Conservation (phyloP, 805 yeast genomes). For the Starmerella potacharoeniae region DNA sequence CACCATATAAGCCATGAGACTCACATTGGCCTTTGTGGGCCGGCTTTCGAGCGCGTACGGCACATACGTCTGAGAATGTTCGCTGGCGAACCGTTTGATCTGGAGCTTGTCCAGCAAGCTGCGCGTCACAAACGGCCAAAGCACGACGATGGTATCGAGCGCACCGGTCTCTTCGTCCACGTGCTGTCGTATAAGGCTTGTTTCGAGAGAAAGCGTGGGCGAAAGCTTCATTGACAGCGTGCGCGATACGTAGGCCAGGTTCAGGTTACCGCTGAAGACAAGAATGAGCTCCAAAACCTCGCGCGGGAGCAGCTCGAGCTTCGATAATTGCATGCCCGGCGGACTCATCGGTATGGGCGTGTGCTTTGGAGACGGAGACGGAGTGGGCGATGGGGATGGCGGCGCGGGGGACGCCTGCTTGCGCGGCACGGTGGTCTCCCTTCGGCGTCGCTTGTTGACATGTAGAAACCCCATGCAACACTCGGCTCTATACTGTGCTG, state of each 20-base stretch:
- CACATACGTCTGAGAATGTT: slow-evolving; percentile 50
- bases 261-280: slow-evolving; percentile 30
- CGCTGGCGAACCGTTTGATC: neutral
- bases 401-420: neutral
- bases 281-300: slow-evolving; percentile 36
- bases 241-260: slow-evolving; percentile 31
- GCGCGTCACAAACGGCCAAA: slow-evolving; percentile 22
- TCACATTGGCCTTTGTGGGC: slow-evolving; percentile 6
- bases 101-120: slow-evolving; percentile 30
- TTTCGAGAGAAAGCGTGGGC: slow-evolving; percentile 24
- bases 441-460: slow-evolving; percentile 1
- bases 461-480: slow-evolving; percentile 4
- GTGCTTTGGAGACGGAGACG: neutral
- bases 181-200: slow-evolving; percentile 18
- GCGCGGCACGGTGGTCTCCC: neutral
- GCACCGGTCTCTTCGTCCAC: slow-evolving; percentile 11
- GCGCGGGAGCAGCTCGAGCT: slow-evolving; percentile 29
- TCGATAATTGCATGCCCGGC: neutral
- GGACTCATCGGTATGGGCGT: neutral
- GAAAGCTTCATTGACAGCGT: slow-evolving; percentile 24
- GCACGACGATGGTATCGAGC: slow-evolving; percentile 12
- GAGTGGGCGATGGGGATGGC: neutral
- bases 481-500: too few relatives aligned
- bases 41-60: slow-evolving; percentile 57
- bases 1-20: slow-evolving; percentile 25